Evolutionary conservation across 495 filamentous ascomycete species (phyloP).

Genomic region (Podospora appendiculata): DNA sequence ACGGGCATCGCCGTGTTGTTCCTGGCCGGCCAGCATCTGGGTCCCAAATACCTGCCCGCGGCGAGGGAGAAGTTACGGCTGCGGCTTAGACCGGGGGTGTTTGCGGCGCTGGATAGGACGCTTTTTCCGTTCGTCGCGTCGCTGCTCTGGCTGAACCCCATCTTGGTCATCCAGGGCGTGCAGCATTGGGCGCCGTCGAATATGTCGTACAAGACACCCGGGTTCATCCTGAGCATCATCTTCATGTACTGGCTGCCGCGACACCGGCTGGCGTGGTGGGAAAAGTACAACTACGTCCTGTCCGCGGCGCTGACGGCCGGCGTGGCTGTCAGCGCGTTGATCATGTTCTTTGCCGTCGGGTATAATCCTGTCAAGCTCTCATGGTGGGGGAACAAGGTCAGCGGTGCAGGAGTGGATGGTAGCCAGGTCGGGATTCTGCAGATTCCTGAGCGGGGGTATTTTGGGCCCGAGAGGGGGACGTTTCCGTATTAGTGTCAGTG

Average conservation of each 20-base stretch:
- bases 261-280: conserved; percentile 20
- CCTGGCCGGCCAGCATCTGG: conserved; percentile 19
- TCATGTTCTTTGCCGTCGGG: conserved; percentile 56
- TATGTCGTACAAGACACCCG: conserved; percentile 23
- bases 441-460: conserved; percentile 27
- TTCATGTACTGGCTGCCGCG: conserved; percentile 23
- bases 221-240: conserved; percentile 21
- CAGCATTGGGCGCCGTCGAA: conserved; percentile 27
- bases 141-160: conserved; percentile 23
- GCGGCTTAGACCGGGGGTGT: conserved; percentile 10
- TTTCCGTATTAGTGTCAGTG: conserved; percentile 14
- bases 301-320: conserved; percentile 55
- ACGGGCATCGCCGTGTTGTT: conserved; percentile 22
- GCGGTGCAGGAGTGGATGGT: conserved; percentile 23
- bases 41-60: conserved; percentile 23
- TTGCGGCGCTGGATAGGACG: conserved; percentile 19
- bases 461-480: conserved; percentile 28
- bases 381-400: conserved; percentile 57
- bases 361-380: conserved; percentile 40
- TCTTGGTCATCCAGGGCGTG: conserved; percentile 24
- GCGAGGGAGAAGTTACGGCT: conserved; percentile 18
- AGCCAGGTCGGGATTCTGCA: conserved; percentile 14
- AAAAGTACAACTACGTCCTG: conserved; percentile 58
- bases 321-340: conserved; percentile 48
- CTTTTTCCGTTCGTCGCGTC: conserved; percentile 20